Conservation (phyloP, 441 rosid genomes). For the Corymbia calophylla region DNA sequence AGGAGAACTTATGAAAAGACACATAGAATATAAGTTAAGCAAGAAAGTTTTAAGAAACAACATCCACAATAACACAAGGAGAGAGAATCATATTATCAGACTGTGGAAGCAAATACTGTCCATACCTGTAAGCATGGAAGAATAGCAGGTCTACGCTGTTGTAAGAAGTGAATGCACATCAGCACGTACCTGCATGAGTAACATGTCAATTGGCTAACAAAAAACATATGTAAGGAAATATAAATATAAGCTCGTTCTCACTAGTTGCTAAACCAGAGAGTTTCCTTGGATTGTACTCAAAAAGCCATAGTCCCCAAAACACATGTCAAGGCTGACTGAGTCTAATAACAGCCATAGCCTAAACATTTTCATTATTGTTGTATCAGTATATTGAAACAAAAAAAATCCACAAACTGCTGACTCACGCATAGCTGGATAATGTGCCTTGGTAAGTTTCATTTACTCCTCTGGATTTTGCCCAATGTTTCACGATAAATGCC, state of each 20-base stretch:
- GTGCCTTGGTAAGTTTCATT: constrained; percentile 96
- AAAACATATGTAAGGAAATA: background rate
- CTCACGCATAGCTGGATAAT: constrained; percentile 97
- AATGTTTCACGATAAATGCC: constrained; percentile 86
- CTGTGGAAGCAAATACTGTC: background rate
- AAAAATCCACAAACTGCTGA: constrained; percentile 1
- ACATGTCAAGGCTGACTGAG: background rate
- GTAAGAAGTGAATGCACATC: constrained; percentile 93
- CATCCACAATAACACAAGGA: background rate
- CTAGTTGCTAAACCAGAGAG: background rate
- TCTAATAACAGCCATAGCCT: background rate
- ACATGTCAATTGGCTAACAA: background rate
- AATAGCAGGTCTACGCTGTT: constrained; percentile 75
- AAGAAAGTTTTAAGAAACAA: background rate
- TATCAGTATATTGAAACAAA: background rate
- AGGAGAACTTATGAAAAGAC: background rate
- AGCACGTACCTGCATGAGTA: constrained; percentile 54
- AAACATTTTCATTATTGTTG: background rate
- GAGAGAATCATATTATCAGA: background rate
- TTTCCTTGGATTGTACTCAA: background rate
- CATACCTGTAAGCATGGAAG: constrained; percentile 96
- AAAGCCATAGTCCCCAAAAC: background rate
- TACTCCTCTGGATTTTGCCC: constrained; percentile 95
- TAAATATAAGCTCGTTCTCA: background rate
- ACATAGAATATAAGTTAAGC: background rate